Evolutionary conservation across 305 asterid genomes (phyloP).

Genomic region (Fraxinus floribunda): DNA sequence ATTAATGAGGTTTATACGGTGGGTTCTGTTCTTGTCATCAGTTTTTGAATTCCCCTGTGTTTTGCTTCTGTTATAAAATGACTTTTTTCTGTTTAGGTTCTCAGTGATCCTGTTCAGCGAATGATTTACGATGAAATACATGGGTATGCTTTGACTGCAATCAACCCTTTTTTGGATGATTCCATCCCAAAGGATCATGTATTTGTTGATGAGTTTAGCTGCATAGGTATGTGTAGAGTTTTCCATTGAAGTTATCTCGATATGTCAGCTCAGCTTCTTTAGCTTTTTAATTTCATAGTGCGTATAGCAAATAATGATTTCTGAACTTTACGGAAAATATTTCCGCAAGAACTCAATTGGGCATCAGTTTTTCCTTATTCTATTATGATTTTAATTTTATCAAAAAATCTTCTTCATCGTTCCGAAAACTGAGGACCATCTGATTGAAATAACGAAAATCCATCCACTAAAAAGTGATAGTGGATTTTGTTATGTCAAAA

Average conservation of each 20-base stretch:
- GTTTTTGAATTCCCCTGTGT: background rate
- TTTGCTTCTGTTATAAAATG: slow-evolving; percentile 24
- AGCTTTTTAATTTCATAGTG: slow-evolving; percentile 12
- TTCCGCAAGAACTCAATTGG: background rate
- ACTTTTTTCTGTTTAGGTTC: slow-evolving; percentile 57
- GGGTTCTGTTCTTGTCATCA: slow-evolving; percentile 24
- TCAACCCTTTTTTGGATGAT: slow-evolving; percentile 79
- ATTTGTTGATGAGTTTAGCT: slow-evolving; percentile 95
- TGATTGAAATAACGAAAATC: background rate
- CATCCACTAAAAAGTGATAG: background rate
- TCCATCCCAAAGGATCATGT: slow-evolving; percentile 72
- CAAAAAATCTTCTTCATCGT: background rate
- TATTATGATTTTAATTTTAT: background rate
- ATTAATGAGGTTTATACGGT: slow-evolving; percentile 85
- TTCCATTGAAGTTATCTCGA: background rate
- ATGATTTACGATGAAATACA: slow-evolving; percentile 92
- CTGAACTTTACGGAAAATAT: background rate
- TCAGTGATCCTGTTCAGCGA: slow-evolving; percentile 95
- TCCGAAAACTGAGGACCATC: background rate
- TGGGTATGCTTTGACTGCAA: slow-evolving; percentile 85
- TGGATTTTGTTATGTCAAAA: background rate
- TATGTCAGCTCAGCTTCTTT: background rate
- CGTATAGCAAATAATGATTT: slow-evolving; percentile 5
- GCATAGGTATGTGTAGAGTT: slow-evolving; percentile 63
- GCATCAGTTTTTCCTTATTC: background rate